These are phyloP conservation scores for Heliamphora pulchella DNA, from an alignment of 179 eudicot genomes.

Conservation along the genomic window DNA sequence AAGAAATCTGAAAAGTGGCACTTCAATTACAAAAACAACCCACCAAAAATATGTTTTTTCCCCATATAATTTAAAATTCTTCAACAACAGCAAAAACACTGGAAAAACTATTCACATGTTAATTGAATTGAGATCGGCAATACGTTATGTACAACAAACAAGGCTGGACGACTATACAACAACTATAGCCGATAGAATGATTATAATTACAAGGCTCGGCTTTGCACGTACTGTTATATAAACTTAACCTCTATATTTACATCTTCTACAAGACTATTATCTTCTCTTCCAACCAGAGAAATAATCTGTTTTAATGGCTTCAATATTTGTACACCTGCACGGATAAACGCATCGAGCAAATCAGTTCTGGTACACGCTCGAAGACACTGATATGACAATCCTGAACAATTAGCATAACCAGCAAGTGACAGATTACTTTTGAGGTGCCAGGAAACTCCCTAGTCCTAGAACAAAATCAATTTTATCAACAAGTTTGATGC, in stretches of 20 bases:
- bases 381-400: neutral
- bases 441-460: neutral
- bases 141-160: slow-evolving; percentile 9
- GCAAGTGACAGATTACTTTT: neutral
- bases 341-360: neutral
- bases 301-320: slow-evolving; percentile 8
- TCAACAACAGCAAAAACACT: neutral
- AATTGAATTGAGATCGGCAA: neutral
- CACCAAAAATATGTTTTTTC: no score
- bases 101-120: neutral
- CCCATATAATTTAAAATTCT: no score
- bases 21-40: no score
- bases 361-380: neutral
- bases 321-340: slow-evolving; percentile 24
- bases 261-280: slow-evolving; percentile 20
- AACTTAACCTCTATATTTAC: slow-evolving; percentile 17
- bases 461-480: neutral
- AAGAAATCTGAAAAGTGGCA: no score
- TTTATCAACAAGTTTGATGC: neutral
- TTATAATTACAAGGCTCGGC: slow-evolving; percentile 22
- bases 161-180: slow-evolving; percentile 10
- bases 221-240: neutral
- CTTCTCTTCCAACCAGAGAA: slow-evolving; percentile 14
- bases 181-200: neutral
- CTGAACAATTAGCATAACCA: neutral